A percentile compares a stretch with the other conserved stretches of the same genome.
Evolutionary conservation across 2,329 filamentous ascomycete genomes (phyloP).

Genomic region (Fusarium musae): DNA sequence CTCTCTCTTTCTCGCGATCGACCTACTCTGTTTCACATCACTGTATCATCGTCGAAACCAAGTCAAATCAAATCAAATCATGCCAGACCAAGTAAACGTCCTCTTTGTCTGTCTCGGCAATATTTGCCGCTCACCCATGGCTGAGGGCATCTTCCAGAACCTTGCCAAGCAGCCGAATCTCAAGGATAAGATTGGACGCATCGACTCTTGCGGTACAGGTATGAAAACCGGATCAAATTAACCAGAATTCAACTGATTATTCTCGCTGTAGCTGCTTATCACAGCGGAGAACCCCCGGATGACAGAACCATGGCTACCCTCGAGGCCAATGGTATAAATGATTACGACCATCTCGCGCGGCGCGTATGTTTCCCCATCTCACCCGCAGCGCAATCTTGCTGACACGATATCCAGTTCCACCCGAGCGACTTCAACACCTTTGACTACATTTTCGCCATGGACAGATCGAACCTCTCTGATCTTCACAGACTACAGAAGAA

Average conservation of each 20-base stretch:
- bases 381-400: not conserved
- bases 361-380: conserved; percentile 65
- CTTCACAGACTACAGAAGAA: conserved; percentile 69
- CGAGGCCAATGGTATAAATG: conserved; percentile 75
- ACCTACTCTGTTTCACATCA: not conserved
- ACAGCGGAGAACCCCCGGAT: conserved; percentile 81
- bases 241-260: conserved; percentile 11
- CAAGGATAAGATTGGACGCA: conserved; percentile 67
- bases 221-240: not conserved
- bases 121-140: conserved; percentile 95
- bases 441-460: conserved; percentile 97
- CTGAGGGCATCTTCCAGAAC: conserved; percentile 89
- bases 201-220: conserved; percentile 92
- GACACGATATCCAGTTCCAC: conserved; percentile 55
- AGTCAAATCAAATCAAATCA: conserved; percentile 45
- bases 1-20: not conserved
- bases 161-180: conserved; percentile 71
- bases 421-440: conserved; percentile 82
- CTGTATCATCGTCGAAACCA: conserved; percentile 36
- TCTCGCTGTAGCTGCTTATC: conserved; percentile 75
- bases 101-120: conserved; percentile 98
- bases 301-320: conserved; percentile 85
- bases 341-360: conserved; percentile 81
- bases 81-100: conserved; percentile 70
- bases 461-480: conserved; percentile 80